phyloP scores from a whole-genome alignment of 108 stramenopile species.

The Nitzschia putrida region DNA sequence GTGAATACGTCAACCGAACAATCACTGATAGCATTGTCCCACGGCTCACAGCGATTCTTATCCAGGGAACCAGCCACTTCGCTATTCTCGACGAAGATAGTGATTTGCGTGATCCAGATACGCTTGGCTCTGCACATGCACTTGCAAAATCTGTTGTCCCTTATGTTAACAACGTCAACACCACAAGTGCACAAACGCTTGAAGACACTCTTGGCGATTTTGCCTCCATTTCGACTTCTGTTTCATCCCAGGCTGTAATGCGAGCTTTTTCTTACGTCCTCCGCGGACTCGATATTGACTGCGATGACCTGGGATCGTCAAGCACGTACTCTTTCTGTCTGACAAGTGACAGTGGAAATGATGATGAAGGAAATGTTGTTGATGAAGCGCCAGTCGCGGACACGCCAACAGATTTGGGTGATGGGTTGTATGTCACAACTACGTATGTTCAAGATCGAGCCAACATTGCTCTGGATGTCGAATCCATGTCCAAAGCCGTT shows the following conservation, averaged over 20 bases:
- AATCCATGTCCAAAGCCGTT: slow-evolving; percentile 61
- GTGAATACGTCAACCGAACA: slow-evolving; percentile 31
- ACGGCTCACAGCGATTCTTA: slow-evolving; percentile 44
- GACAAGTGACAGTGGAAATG: background rate
- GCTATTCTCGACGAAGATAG: slow-evolving; percentile 9
- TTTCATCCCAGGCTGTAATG: slow-evolving; percentile 25
- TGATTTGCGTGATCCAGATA: background rate
- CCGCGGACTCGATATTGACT: slow-evolving; percentile 35
- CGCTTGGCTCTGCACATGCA: slow-evolving; percentile 48
- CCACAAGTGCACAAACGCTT: slow-evolving; percentile 43
- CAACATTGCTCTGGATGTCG: slow-evolving; percentile 67
- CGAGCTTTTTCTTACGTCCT: slow-evolving; percentile 42
- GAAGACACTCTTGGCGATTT: slow-evolving; percentile 16
- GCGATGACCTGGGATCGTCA: slow-evolving; percentile 45
- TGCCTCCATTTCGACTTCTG: slow-evolving; percentile 4
- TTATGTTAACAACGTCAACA: slow-evolving; percentile 42
- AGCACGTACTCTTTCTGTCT: slow-evolving; percentile 10
- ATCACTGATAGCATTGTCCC: slow-evolving; percentile 44
- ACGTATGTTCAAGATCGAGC: slow-evolving; percentile 76
- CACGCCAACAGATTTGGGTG: slow-evolving; percentile 54
- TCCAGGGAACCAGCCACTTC: slow-evolving; percentile 45
- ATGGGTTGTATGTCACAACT: slow-evolving; percentile 72
- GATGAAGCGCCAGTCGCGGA: slow-evolving; percentile 35
- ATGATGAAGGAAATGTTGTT: slow-evolving; percentile 9
- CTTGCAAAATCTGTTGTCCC: slow-evolving; percentile 63